Conservation (phyloP, 83 land plant species). For the Diphasiastrum complanatum region DNA sequence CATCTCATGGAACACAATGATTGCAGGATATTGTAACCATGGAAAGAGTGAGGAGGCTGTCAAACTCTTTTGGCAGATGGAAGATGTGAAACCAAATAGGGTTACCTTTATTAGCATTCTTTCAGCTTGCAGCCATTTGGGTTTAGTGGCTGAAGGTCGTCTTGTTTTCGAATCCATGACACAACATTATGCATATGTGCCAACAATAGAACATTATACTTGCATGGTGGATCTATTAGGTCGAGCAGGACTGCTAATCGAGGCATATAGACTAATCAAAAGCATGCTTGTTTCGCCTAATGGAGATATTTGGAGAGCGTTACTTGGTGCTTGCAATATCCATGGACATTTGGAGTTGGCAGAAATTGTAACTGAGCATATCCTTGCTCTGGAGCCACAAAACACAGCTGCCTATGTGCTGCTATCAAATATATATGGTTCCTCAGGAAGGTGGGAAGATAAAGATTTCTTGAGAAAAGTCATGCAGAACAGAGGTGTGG, state of each 20-base stretch:
- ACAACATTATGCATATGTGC: slow-evolving; percentile 24
- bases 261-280: slow-evolving; percentile 40
- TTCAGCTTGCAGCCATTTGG: slow-evolving; percentile 44
- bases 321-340: slow-evolving; percentile 46
- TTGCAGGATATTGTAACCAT: slow-evolving; percentile 52
- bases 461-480: slow-evolving; percentile 32
- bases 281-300: slow-evolving; percentile 45
- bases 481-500: slow-evolving; percentile 30
- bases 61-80: slow-evolving; percentile 24
- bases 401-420: slow-evolving; percentile 46
- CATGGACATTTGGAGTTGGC: slow-evolving; percentile 39
- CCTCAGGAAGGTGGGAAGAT: slow-evolving; percentile 46
- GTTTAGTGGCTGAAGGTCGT: slow-evolving; percentile 37
- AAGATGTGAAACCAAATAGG: slow-evolving; percentile 36
- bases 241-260: slow-evolving; percentile 33
- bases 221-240: too few species aligned
- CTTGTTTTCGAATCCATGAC: slow-evolving; percentile 37
- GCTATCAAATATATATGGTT: slow-evolving; percentile 47
- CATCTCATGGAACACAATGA: slow-evolving; percentile 64
- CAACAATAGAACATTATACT: slow-evolving; percentile 49
- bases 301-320: slow-evolving; percentile 44
- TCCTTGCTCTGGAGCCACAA: slow-evolving; percentile 34
- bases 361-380: slow-evolving; percentile 38
- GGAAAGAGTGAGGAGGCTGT: slow-evolving; percentile 30
- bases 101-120: slow-evolving; percentile 49